A percentile compares a stretch with the other conserved stretches of the same genome.
phyloP scores from a whole-genome alignment of 371 early-diverging fungal species.

The Syncephalis fuscata region DNA sequence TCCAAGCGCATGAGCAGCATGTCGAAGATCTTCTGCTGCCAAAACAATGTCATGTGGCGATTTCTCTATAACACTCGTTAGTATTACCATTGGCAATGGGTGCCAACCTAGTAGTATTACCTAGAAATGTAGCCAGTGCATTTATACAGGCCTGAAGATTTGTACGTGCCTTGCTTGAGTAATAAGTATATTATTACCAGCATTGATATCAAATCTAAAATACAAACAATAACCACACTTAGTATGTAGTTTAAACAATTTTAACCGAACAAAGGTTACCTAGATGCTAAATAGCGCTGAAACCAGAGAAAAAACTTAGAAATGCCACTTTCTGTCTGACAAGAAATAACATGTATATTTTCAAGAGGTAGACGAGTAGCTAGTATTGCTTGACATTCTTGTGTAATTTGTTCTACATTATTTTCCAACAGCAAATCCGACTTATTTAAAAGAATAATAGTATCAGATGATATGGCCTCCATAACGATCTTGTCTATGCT shows the following conservation, averaged over 20 bases:
- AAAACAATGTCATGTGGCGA: constrained; percentile 33
- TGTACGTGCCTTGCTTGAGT: constrained; percentile 59
- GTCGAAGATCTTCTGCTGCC: constrained; percentile 61
- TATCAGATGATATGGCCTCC: constrained; percentile 28
- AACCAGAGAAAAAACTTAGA: constrained; percentile 29
- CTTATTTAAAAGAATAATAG: constrained; percentile 51
- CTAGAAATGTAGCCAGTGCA: constrained; percentile 27
- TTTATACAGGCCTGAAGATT: constrained; percentile 40
- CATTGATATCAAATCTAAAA: constrained; percentile 27
- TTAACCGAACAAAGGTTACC: too few relatives aligned
- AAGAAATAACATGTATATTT: constrained; percentile 34
- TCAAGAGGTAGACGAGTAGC: constrained; percentile 6
- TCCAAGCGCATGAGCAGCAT: constrained; percentile 48
- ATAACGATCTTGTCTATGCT: constrained; percentile 22
- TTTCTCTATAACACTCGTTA: too few relatives aligned
- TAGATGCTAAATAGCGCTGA: constrained; percentile 25
- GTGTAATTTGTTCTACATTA: neutral
- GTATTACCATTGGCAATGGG: neutral
- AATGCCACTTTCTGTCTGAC: constrained; percentile 38
- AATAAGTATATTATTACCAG: constrained; percentile 26
- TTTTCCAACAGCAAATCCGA: constrained; percentile 19
- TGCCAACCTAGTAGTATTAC: constrained; percentile 12
- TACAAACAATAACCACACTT: neutral
- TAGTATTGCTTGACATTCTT: constrained; percentile 3
- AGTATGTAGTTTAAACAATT: neutral